Percentiles rank a stretch among this genome's conserved stretches.
phyloP scores from a whole-genome alignment of 805 yeast genomes.

The Candida arabinofermentans region DNA sequence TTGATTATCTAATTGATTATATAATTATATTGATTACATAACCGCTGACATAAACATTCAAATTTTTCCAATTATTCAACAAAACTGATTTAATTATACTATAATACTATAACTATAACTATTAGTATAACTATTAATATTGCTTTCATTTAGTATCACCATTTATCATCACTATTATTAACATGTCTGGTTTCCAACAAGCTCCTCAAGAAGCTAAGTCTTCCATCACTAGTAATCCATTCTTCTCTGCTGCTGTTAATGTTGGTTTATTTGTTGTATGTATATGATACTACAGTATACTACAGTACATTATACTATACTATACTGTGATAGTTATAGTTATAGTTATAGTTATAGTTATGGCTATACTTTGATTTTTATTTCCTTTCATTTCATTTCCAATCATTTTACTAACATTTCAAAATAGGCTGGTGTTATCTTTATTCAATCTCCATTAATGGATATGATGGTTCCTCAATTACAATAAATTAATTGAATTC shows the following conservation, averaged over 20 bases:
- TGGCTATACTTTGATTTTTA: neutral
- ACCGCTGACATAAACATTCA: no score
- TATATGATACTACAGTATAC: conserved; percentile 1
- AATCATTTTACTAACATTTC: neutral
- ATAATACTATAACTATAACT: no score
- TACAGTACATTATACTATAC: neutral
- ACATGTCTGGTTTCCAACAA: conserved; percentile 31
- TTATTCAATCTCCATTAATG: conserved; percentile 76
- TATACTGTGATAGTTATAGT: no score
- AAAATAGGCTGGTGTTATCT: conserved; percentile 59
- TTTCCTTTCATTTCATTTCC: no score
- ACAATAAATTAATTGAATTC: conserved; percentile 13
- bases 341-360: no score
- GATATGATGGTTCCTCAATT: conserved; percentile 76
- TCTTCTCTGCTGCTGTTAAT: conserved; percentile 60
- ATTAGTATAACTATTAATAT: no score
- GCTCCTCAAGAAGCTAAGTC: conserved; percentile 33
- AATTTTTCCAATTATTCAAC: no score
- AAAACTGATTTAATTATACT: no score
- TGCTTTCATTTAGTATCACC: no score
- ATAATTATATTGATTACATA: no score
- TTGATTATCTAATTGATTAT: no score
- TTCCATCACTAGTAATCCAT: conserved; percentile 59
- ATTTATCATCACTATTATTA: neutral
- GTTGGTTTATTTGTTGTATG: conserved; percentile 53